phyloP scores from a whole-genome alignment of 768 basidiomycete species.

The Pholiota molesta region DNA sequence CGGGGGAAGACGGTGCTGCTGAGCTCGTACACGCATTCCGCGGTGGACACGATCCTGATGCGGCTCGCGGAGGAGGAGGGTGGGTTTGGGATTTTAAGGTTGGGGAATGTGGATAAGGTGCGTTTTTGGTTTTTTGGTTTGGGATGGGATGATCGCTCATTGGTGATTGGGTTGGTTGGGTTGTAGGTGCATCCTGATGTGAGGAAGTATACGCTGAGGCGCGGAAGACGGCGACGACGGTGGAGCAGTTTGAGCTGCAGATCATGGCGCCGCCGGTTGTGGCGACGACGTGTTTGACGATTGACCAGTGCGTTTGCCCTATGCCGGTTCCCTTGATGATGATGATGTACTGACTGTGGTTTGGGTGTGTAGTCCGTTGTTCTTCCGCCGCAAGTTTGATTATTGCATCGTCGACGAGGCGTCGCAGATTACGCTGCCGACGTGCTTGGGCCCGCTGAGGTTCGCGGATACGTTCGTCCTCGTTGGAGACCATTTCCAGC shows the following conservation, averaged over 20 bases:
- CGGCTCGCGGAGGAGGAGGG: slow-evolving; percentile 52
- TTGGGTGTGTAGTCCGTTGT: slow-evolving; percentile 58
- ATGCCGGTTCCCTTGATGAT: background rate
- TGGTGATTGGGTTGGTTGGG: slow-evolving; percentile 2
- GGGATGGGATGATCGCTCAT: background rate
- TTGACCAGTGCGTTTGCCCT: slow-evolving; percentile 78
- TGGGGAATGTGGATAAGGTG: slow-evolving; percentile 94
- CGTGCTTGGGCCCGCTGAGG: slow-evolving; percentile 90
- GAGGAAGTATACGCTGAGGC: slow-evolving; percentile 70
- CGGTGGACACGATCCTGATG: slow-evolving; percentile 94
- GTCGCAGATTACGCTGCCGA: slow-evolving; percentile 95
- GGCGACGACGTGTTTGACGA: slow-evolving; percentile 91
- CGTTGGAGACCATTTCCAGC: slow-evolving; percentile 96
- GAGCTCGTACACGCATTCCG: slow-evolving; percentile 96
- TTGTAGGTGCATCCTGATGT: slow-evolving; percentile 82
- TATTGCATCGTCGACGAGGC: slow-evolving; percentile 99
- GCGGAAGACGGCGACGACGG: slow-evolving; percentile 56
- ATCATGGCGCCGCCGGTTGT: slow-evolving; percentile 91
- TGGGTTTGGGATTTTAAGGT: slow-evolving; percentile 69
- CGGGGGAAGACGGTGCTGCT: slow-evolving; percentile 87
- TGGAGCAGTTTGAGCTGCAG: slow-evolving; percentile 84
- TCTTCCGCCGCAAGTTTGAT: slow-evolving; percentile 85
- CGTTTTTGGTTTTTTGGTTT: slow-evolving; percentile 12
- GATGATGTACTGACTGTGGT: background rate
- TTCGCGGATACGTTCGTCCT: slow-evolving; percentile 91